Conservation (phyloP, 2,329 filamentous ascomycete genomes). For the Chaetoscypha palmicola region DNA sequence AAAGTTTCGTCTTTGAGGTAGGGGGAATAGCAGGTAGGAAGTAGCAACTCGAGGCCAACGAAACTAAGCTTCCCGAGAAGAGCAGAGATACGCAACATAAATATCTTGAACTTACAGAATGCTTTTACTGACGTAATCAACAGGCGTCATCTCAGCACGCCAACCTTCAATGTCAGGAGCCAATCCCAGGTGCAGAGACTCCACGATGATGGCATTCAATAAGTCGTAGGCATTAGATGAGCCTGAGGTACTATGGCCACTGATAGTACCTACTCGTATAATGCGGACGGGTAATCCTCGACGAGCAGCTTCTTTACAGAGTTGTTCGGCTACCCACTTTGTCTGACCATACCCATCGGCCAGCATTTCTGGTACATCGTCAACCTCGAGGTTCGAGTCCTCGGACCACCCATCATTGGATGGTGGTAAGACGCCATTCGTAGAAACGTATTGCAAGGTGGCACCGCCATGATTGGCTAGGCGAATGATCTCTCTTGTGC, state of each 20-base stretch:
- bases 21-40: no score
- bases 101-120: constrained; percentile 69
- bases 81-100: no score
- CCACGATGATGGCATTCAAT: constrained; percentile 67
- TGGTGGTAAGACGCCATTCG: constrained; percentile 70
- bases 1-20: no score
- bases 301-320: constrained; percentile 70
- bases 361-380: constrained; percentile 62
- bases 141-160: constrained; percentile 78
- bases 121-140: constrained; percentile 71
- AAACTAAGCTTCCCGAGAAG: no score
- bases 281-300: constrained; percentile 70
- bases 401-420: constrained; percentile 66
- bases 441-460: constrained; percentile 72
- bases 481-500: constrained; percentile 68
- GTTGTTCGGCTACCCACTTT: constrained; percentile 67
- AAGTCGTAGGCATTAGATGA: constrained; percentile 75
- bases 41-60: no score
- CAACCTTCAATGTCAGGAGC: constrained; percentile 66
- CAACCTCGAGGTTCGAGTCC: constrained; percentile 57
- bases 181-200: constrained; percentile 66
- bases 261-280: constrained; percentile 75
- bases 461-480: constrained; percentile 60
- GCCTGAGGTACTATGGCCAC: constrained; percentile 67
- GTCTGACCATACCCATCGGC: constrained; percentile 84